phyloP scores from a whole-genome alignment of 169 alveolate species.

The Eimeria maxima region DNA sequence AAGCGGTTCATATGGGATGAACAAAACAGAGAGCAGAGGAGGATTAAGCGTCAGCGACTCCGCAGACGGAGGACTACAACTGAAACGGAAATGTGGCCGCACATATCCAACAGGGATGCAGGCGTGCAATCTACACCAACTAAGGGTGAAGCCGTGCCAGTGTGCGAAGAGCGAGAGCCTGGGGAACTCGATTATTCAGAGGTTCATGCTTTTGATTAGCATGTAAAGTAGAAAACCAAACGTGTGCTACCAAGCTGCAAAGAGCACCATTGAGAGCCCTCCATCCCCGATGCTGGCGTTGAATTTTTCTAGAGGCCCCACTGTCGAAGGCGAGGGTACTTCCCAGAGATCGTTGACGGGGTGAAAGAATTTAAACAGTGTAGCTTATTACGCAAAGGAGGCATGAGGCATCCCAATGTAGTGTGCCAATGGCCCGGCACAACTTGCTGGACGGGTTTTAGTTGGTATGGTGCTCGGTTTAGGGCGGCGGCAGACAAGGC shows the following conservation, averaged over 20 bases:
- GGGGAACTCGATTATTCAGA: slow-evolving; percentile 62
- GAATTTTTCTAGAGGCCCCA: background rate
- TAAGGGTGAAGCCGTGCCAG: background rate
- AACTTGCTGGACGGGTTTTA: background rate
- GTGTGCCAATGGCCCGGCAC: slow-evolving; percentile 5
- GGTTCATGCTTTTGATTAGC: background rate
- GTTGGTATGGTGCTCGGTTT: background rate
- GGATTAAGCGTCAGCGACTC: slow-evolving; percentile 73
- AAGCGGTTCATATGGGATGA: slow-evolving; percentile 85
- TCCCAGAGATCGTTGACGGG: background rate
- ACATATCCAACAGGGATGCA: background rate
- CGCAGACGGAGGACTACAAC: slow-evolving; percentile 28
- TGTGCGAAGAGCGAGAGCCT: slow-evolving; percentile 59
- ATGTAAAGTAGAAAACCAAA: background rate
- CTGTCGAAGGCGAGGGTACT: background rate
- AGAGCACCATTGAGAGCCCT: background rate
- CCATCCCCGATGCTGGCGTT: background rate
- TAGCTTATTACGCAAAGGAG: background rate
- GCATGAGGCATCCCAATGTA: background rate
- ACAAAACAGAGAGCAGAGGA: slow-evolving; percentile 81
- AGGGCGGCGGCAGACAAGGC: background rate
- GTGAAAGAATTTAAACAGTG: background rate
- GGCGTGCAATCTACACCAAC: background rate
- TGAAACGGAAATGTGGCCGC: background rate
- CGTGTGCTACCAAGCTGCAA: background rate